Percentiles rank a stretch among this genome's conserved stretches.
Conservation (phyloP, 305 asterid genomes). For the Rubia peregrina region DNA sequence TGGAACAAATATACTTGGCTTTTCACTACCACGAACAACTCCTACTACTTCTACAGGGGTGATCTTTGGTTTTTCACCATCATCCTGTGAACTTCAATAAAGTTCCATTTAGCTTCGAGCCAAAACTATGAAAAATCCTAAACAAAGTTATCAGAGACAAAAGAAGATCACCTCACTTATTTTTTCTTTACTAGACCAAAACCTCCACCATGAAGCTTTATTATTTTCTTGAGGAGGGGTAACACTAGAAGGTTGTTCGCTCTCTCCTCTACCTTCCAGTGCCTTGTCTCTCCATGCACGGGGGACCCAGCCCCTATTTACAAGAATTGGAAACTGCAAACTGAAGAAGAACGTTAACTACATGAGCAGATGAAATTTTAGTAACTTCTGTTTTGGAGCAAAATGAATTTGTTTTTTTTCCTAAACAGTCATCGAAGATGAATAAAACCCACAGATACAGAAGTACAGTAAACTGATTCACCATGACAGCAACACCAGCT, state of each 20-base stretch:
- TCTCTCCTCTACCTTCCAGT: slow-evolving; percentile 29
- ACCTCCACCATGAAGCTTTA: slow-evolving; percentile 48
- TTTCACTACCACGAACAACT: slow-evolving; percentile 82
- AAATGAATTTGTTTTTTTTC: background rate
- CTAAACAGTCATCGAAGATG: background rate
- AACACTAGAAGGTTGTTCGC: slow-evolving; percentile 25
- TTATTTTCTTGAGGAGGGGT: slow-evolving; percentile 35
- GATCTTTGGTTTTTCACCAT: slow-evolving; percentile 21
- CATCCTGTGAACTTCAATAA: slow-evolving; percentile 46
- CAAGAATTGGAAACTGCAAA: slow-evolving; percentile 56
- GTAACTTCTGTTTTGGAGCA: background rate
- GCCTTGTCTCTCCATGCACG: slow-evolving; percentile 86
- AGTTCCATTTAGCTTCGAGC: slow-evolving; percentile 22
- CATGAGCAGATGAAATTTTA: slow-evolving; percentile 9
- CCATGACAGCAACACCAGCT: background rate
- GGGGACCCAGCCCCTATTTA: slow-evolving; percentile 98
- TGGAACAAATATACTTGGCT: slow-evolving; percentile 94
- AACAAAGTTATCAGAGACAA: slow-evolving; percentile 17
- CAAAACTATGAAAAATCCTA: slow-evolving; percentile 11
- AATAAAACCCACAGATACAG: background rate
- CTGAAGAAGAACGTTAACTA: slow-evolving; percentile 41
- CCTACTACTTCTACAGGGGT: slow-evolving; percentile 56
- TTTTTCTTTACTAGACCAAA: slow-evolving; percentile 47
- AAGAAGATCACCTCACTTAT: slow-evolving; percentile 32
- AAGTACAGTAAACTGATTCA: background rate